Evolutionary conservation across 768 basidiomycete genomes (phyloP).

Genomic region (Lentinula sp.): DNA sequence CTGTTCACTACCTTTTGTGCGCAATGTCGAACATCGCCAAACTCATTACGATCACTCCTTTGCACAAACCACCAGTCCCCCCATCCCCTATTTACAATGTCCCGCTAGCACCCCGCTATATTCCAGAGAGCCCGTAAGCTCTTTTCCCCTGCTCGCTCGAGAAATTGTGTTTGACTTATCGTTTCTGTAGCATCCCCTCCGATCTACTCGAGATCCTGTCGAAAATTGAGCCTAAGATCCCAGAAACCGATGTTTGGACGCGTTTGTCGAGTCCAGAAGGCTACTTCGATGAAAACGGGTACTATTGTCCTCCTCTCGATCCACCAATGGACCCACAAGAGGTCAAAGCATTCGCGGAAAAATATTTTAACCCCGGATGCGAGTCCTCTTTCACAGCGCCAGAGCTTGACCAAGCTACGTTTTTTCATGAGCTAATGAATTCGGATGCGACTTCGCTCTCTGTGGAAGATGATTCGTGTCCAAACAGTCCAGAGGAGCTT

Average conservation of each 20-base stretch:
- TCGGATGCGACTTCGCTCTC: too few relatives aligned
- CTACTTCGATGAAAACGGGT: not conserved
- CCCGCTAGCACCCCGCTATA: not conserved
- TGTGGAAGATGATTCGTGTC: not conserved
- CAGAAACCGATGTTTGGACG: not conserved
- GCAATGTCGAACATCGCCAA: slow-evolving; percentile 1
- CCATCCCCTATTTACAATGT: not conserved
- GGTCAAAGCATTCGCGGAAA: not conserved
- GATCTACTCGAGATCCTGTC: not conserved
- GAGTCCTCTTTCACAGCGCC: too few relatives aligned
- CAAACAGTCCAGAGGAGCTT: not conserved
- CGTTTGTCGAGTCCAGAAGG: not conserved
- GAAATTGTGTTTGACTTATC: not conserved
- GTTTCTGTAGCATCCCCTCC: not conserved
- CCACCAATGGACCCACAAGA: slow-evolving; percentile 1
- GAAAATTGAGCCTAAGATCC: not conserved
- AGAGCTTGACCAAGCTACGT: not conserved
- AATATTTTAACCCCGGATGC: not conserved
- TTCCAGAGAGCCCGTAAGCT: not conserved
- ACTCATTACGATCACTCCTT: slow-evolving; percentile 1
- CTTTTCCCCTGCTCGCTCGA: not conserved
- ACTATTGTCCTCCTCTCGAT: not conserved
- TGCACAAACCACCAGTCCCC: not conserved
- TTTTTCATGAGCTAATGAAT: not conserved
- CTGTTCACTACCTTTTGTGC: not conserved